A percentile compares a stretch with the other conserved stretches of the same genome.
These are phyloP conservation scores for Tricholoma saponaceum DNA, from an alignment of 768 basidiomycete genomes.

Conservation along the genomic window DNA sequence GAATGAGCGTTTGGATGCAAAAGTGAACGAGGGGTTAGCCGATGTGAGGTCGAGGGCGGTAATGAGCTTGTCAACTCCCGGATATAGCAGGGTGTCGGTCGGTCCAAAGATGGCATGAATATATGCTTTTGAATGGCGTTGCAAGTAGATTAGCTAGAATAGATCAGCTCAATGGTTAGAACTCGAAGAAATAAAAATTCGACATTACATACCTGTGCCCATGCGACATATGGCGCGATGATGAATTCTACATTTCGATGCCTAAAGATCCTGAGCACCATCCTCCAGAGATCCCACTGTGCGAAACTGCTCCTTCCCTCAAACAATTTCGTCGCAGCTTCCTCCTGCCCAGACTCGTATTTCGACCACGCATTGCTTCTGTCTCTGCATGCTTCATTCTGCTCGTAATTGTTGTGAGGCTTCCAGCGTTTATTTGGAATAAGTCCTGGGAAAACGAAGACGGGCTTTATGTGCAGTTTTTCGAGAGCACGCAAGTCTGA, in stretches of 20 bases:
- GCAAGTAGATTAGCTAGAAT: constrained; percentile 85
- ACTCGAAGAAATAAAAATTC: neutral
- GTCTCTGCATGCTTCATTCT: constrained; percentile 69
- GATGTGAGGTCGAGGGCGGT: constrained; percentile 78
- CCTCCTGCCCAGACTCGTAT: constrained; percentile 91
- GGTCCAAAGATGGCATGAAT: constrained; percentile 93
- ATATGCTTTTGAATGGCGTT: constrained; percentile 89
- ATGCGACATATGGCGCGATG: constrained; percentile 91
- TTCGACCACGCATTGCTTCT: constrained; percentile 86
- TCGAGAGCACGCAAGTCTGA: constrained; percentile 88
- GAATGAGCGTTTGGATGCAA: constrained; percentile 74
- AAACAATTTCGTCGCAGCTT: constrained; percentile 81
- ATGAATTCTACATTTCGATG: constrained; percentile 95
- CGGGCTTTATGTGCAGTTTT: constrained; percentile 91
- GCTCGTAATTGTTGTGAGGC: constrained; percentile 51
- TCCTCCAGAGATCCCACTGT: constrained; percentile 93
- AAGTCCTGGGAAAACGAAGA: constrained; percentile 96
- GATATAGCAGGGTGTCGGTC: constrained; percentile 86
- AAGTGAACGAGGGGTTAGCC: constrained; percentile 71
- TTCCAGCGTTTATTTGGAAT: constrained; percentile 73
- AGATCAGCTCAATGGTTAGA: constrained; percentile 1
- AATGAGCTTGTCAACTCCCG: constrained; percentile 84
- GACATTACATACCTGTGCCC: constrained; percentile 76
- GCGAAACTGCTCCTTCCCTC: constrained; percentile 66
- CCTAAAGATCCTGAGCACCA: constrained; percentile 88